Evolutionary conservation across 345 rosid genomes (phyloP).

Genomic region (Lepidium africanum): DNA sequence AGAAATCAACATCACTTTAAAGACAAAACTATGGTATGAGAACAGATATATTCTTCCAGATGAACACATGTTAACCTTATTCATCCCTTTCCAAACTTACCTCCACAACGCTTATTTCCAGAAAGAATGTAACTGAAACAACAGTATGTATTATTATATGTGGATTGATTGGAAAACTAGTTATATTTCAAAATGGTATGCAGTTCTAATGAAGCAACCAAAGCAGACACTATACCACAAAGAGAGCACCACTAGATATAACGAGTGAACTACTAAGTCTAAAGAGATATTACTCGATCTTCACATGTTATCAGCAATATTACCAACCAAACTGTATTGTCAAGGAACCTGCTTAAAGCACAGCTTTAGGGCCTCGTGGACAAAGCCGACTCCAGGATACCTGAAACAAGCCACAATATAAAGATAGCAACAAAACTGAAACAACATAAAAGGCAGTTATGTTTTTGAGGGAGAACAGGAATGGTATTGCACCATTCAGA

Average conservation of each 20-base stretch:
- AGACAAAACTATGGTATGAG: neutral
- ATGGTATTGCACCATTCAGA: slow-evolving; percentile 28
- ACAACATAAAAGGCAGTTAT: neutral
- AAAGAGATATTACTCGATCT: neutral
- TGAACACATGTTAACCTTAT: neutral
- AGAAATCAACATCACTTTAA: neutral
- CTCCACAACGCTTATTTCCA: neutral
- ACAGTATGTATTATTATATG: neutral
- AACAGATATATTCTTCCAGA: neutral
- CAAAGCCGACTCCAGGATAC: slow-evolving; percentile 21
- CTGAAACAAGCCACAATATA: slow-evolving; percentile 21
- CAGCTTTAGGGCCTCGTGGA: neutral
- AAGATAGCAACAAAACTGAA: neutral
- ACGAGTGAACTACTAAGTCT: neutral
- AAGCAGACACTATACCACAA: neutral
- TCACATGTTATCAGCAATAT: neutral
- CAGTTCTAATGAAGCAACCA: neutral
- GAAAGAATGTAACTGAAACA: neutral
- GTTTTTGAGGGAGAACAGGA: slow-evolving; percentile 10
- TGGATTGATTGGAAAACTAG: neutral
- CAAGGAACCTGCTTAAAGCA: slow-evolving; percentile 15
- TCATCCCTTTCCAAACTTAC: slow-evolving; percentile 1
- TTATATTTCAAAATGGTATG: neutral
- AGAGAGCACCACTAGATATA: neutral
- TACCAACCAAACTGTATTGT: neutral